These are phyloP conservation scores for Aspergillus felis DNA, from an alignment of 2,329 filamentous ascomycete species.

Conservation along the genomic window DNA sequence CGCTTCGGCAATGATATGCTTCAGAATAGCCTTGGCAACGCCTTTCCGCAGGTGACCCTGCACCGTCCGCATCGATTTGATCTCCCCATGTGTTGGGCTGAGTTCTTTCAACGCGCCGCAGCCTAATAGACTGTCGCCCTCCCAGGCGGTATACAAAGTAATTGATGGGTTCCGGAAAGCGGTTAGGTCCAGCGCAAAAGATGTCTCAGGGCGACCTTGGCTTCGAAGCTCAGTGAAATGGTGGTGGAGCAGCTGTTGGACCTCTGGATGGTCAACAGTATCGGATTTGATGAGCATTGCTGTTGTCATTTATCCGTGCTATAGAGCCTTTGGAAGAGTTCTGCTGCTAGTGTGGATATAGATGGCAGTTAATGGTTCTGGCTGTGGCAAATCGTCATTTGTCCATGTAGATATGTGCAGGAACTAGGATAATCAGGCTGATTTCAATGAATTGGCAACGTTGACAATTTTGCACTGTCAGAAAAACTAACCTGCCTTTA, in stretches of 20 bases:
- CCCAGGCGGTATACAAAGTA: neutral
- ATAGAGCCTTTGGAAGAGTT: no score
- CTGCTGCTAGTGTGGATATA: no score
- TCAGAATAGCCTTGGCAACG: neutral
- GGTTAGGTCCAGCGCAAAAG: neutral
- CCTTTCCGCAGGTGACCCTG: neutral
- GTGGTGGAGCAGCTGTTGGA: neutral
- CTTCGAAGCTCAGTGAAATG: neutral
- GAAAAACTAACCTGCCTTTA: neutral
- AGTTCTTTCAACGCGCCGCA: neutral
- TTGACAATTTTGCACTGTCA: neutral
- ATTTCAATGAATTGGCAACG: neutral
- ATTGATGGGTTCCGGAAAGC: neutral
- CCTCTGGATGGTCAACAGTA: neutral
- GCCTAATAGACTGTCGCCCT: neutral
- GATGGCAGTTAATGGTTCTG: no score
- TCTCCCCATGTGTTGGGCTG: neutral
- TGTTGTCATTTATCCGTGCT: neutral
- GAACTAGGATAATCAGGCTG: no score
- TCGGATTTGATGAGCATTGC: neutral
- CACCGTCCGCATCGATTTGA: neutral
- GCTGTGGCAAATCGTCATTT: no score
- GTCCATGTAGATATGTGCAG: no score
- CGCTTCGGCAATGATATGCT: neutral
- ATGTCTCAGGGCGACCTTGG: neutral